These are phyloP conservation scores for Phytopythium oedochilum DNA, from an alignment of 352 stramenopile genomes.

Conservation along the genomic window DNA sequence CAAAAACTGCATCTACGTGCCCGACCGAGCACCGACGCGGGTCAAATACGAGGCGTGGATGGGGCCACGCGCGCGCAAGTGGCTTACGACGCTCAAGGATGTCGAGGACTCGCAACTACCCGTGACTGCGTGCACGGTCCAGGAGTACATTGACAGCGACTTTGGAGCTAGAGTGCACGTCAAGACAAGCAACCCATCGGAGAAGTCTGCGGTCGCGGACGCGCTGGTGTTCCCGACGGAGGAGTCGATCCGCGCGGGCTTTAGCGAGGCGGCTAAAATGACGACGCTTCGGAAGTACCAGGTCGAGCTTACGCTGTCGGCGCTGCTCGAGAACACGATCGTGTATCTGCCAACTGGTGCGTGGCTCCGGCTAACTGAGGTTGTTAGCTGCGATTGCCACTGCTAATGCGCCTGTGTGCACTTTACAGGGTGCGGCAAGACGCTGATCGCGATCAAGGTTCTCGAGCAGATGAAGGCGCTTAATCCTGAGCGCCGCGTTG, in stretches of 20 bases:
- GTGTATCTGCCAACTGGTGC: slow-evolving; percentile 69
- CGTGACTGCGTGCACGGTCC: slow-evolving; percentile 14
- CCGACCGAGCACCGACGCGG: slow-evolving; percentile 11
- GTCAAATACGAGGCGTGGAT: slow-evolving; percentile 2
- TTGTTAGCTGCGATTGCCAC: background rate
- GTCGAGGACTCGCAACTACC: slow-evolving; percentile 24
- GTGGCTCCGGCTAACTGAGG: too few species aligned
- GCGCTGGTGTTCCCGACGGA: slow-evolving; percentile 24
- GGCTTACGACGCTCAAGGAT: slow-evolving; percentile 27
- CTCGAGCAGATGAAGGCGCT: slow-evolving; percentile 57
- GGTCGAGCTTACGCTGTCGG: slow-evolving; percentile 58
- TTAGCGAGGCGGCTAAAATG: slow-evolving; percentile 31
- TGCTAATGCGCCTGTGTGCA: background rate
- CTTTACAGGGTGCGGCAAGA: slow-evolving; percentile 57
- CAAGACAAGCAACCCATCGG: background rate
- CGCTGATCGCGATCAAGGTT: slow-evolving; percentile 67
- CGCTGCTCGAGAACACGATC: slow-evolving; percentile 74
- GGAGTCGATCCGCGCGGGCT: slow-evolving; percentile 22
- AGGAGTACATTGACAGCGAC: slow-evolving; percentile 8
- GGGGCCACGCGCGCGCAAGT: slow-evolving; percentile 18
- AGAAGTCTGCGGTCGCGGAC: slow-evolving; percentile 1
- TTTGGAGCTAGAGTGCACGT: background rate
- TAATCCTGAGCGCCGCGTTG: slow-evolving; percentile 47
- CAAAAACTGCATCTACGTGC: slow-evolving; percentile 35
- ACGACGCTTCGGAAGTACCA: slow-evolving; percentile 59